Conservation (phyloP, 2,329 filamentous ascomycete species). For the Ceratocystis cubensis region DNA sequence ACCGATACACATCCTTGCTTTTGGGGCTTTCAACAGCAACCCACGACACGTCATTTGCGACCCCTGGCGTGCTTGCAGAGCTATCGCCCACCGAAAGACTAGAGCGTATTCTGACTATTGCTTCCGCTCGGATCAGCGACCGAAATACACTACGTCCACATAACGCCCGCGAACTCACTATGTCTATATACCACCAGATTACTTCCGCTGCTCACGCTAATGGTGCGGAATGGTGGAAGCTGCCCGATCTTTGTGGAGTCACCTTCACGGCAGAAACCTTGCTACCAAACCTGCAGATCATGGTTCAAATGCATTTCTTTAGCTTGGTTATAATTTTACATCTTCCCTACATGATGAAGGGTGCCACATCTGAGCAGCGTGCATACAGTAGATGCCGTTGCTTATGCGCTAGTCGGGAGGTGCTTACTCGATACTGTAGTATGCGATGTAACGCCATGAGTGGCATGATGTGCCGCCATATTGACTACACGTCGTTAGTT, state of each 20-base stretch:
- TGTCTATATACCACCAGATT: constrained; percentile 37
- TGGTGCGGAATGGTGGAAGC: constrained; percentile 38
- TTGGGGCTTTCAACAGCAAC: constrained; percentile 38
- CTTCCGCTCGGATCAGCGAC: constrained; percentile 36
- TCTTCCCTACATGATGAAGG: constrained; percentile 41
- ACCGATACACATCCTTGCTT: constrained; percentile 40
- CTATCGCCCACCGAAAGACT: constrained; percentile 34
- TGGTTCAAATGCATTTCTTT: constrained; percentile 40
- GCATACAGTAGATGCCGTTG: constrained; percentile 38
- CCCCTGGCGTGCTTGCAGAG: constrained; percentile 24
- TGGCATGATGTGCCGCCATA: constrained; percentile 34
- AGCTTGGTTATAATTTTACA: constrained; percentile 41
- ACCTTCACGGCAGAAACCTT: constrained; percentile 36
- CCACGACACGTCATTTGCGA: constrained; percentile 31
- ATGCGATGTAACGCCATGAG: constrained; percentile 34
- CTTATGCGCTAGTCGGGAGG: constrained; percentile 38
- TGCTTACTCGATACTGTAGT: constrained; percentile 37
- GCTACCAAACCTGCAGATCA: constrained; percentile 32
- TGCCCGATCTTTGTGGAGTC: constrained; percentile 25
- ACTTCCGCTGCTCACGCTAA: constrained; percentile 33
- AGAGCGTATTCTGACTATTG: constrained; percentile 34
- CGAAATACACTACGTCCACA: constrained; percentile 29
- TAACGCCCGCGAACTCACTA: constrained; percentile 31
- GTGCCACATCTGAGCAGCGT: constrained; percentile 30
- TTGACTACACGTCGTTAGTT: constrained; percentile 41